Evolutionary conservation across 2,329 filamentous ascomycete species (phyloP).

Genomic region (Penicillium sp.): DNA sequence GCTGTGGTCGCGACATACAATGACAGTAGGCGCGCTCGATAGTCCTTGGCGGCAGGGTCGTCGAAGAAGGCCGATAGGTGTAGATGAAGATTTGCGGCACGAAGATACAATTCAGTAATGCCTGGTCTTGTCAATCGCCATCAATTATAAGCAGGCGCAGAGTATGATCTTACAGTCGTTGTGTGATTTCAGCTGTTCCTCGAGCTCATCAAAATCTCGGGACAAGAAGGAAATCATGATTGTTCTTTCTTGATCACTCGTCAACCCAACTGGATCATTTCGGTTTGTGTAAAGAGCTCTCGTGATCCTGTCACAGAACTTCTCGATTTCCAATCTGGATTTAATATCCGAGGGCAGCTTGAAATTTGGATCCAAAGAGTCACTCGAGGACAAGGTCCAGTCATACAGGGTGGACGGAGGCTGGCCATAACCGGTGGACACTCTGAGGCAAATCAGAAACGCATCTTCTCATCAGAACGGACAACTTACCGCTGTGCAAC

Average conservation of each 20-base stretch:
- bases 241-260: constrained; percentile 41
- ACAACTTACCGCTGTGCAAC: constrained; percentile 56
- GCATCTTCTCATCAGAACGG: neutral
- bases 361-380: constrained; percentile 43
- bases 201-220: constrained; percentile 46
- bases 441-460: constrained; percentile 34
- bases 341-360: constrained; percentile 49
- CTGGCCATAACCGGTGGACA: constrained; percentile 63
- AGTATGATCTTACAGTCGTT: constrained; percentile 43
- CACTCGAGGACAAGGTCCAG: constrained; percentile 49
- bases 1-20: constrained; percentile 44
- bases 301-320: constrained; percentile 54
- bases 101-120: constrained; percentile 46
- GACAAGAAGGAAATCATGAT: constrained; percentile 43
- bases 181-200: constrained; percentile 45
- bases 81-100: constrained; percentile 44
- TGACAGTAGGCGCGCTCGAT: constrained; percentile 42
- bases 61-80: constrained; percentile 48
- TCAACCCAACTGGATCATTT: constrained; percentile 49
- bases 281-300: constrained; percentile 53
- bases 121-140: too few species aligned
- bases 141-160: too few species aligned
- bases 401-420: constrained; percentile 58
- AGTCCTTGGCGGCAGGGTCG: constrained; percentile 43
- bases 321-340: constrained; percentile 51